Evolutionary conservation across 441 rosid genomes (phyloP), one percentile per base, ranked within the genome.

Genomic region (Adansonia gregorii): DNA sequence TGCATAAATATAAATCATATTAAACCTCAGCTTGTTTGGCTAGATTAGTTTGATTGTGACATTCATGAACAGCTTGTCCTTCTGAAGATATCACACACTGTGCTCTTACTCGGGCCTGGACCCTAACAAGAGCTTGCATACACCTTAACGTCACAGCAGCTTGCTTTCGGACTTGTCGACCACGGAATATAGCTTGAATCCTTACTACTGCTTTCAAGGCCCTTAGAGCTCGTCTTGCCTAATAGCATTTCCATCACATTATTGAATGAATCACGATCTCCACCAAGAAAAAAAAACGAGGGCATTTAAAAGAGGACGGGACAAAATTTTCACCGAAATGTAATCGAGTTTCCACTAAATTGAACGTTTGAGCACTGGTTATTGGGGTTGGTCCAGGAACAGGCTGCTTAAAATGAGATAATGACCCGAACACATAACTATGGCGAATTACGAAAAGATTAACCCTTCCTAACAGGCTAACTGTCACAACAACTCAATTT

Each of bases 81-180:
- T 87, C 89, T 1, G 83, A 79, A 75, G 91, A 74, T 1, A 76
- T 76, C 20, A 54, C 80, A 77, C 75, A 82, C 46, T 84, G 90
- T 8, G 93, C 93, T 79, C 97, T 86, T 3, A 89, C 90, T 22
- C 89, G 89, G 74, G 93, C 92, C 82, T 95, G 99, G 67, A 89
- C 97, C 72, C 97, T 85, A 46, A 95, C 97, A 75, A 94, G 95
- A 82, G 98, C 99, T 77, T 95, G 97, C 97, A 95, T 95, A 81
- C 98, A 94, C 88, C 88, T 74, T 14, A 94, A 86, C 43, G 99
- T 92, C 80, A 96, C 91, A 45, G 92, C 96, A 55, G 99, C 99
- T 85, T 96, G 98, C 81, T 91, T 94, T 67, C 98, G 79, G 54
- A 96, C 98, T 73, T 91, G 88, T 68, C 93, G 79, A 2, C 98